Percentiles rank a stretch among this genome's conserved stretches.
These are phyloP conservation scores for Polyporus arcularius DNA, from an alignment of 768 basidiomycete species.

Conservation along the genomic window DNA sequence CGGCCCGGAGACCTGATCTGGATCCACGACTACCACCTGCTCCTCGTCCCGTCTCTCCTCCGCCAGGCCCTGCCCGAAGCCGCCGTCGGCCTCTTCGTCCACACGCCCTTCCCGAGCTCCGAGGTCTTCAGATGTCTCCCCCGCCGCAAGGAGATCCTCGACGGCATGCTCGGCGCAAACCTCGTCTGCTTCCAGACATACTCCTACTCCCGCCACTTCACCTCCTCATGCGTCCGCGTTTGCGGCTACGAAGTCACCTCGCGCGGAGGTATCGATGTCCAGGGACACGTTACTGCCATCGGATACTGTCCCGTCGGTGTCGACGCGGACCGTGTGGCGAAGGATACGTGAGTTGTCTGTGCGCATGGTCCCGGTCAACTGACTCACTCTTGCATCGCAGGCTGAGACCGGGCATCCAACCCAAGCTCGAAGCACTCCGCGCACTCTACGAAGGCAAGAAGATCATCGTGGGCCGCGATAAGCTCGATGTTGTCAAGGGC, in stretches of 20 bases:
- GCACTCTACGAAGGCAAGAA: slow-evolving; percentile 94
- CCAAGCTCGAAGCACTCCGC: slow-evolving; percentile 85
- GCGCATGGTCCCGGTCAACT: slow-evolving; percentile 1
- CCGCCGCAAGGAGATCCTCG: slow-evolving; percentile 90
- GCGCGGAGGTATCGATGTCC: slow-evolving; percentile 71
- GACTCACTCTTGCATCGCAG: slow-evolving; percentile 33
- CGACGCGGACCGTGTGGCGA: slow-evolving; percentile 85
- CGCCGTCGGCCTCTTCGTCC: slow-evolving; percentile 89
- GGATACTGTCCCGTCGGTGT: slow-evolving; percentile 95
- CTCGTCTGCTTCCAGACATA: slow-evolving; percentile 93
- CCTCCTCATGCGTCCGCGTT: slow-evolving; percentile 91
- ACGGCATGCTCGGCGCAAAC: slow-evolving; percentile 97
- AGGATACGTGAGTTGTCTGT: slow-evolving; percentile 61
- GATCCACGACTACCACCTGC: slow-evolving; percentile 95
- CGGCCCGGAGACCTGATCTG: slow-evolving; percentile 81
- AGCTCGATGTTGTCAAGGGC: slow-evolving; percentile 98
- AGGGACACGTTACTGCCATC: slow-evolving; percentile 81
- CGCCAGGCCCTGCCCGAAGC: slow-evolving; percentile 69
- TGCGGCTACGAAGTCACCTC: slow-evolving; percentile 88
- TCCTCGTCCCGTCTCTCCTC: slow-evolving; percentile 85
- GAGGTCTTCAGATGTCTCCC: slow-evolving; percentile 73
- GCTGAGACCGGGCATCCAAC: slow-evolving; percentile 76
- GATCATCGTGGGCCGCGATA: slow-evolving; percentile 97
- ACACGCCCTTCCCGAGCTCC: slow-evolving; percentile 96
- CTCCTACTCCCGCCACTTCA: slow-evolving; percentile 94